Base-by-base conservation (phyloP, 2,329 filamentous ascomycete genomes). In the Fusarium miscanthi region DNA sequence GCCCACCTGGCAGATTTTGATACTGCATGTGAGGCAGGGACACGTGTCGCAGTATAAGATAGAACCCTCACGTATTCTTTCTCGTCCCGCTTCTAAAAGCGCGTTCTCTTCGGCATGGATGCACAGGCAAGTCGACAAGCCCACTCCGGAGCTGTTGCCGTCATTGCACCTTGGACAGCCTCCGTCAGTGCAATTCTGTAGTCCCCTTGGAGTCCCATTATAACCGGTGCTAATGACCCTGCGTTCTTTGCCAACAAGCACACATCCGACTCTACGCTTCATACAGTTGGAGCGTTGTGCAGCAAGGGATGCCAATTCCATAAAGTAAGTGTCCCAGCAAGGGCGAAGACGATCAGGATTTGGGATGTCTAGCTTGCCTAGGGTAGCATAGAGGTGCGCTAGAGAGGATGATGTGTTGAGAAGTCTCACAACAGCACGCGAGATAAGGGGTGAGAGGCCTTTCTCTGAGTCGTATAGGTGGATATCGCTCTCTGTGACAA, bases 81-180 rank as follows among this genome's bases (percentile, higher is more conserved):
- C 96, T 76, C 96, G 87, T 2, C 96, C 96, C 25, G 96, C 96
- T 85, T 99, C 96, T 14, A 99, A 87, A 64, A 99, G 87, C 3
- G 96, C 96, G 81, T 99, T 99, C 84, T 99, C 96, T 84, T 99
- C 96, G 2, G 96, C 96, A 81, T 99, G 96, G n/a, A 99, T 89
- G 81, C 96, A 99, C 54, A 98, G 87, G 79, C 96, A 99, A 10
- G 95, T 97, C 8, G 91, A 90, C 25, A 99, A 87, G 2, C 89
- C 91, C 49, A 91, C 87, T 30, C 96, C 96, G 46, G 86, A 87
- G 35, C 88, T 87, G 62, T 89, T 87, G 10, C 90, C 92, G 58
- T 88, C 88, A 81, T 99, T 98, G 83, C 96, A 99, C 53, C 96
- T 88, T 16, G 86, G 84, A 86, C 96, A 99, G 54, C 96, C 96